Conservation (phyloP, 139 green algal genomes). For the Chlamydomonas asymmetrica region DNA sequence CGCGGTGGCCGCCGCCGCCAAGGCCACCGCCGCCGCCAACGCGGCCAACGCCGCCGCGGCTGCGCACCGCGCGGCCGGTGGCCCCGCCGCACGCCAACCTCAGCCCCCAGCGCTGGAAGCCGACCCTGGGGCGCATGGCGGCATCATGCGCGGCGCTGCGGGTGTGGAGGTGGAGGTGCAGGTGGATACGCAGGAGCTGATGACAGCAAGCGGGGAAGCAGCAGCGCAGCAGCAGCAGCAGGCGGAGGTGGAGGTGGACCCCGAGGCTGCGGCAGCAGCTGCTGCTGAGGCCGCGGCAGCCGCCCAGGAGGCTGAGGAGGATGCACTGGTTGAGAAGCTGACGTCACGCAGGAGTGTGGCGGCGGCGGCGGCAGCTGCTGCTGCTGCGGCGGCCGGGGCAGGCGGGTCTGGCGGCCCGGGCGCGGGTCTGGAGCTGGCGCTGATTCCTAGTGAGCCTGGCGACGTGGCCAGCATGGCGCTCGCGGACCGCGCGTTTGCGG, state of each 20-base stretch:
- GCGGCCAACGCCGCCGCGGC: background rate
- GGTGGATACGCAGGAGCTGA: no score
- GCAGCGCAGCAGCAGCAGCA: background rate
- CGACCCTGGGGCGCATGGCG: no score
- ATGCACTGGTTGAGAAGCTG: background rate
- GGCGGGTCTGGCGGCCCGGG: background rate
- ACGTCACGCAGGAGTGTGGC: background rate
- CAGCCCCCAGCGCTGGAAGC: no score
- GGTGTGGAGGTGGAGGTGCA: no score
- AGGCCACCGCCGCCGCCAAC: background rate
- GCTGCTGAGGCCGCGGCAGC: background rate
- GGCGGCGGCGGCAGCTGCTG: background rate
- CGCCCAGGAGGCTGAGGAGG: background rate
- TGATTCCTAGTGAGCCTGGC: background rate
- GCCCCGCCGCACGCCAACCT: no score
- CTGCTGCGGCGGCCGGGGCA: conserved; percentile 9
- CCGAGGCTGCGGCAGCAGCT: background rate
- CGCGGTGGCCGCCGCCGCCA: background rate
- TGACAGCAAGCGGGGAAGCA: no score
- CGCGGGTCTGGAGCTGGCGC: background rate
- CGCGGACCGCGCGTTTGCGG: conserved; percentile 21
- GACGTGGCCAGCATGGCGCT: conserved; percentile 18
- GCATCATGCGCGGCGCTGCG: no score
- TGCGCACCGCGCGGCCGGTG: background rate
- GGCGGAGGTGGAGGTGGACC: conserved; percentile 22